phyloP scores from a whole-genome alignment of 2,329 filamentous ascomycete genomes.

The Fusarium xylarioides region DNA sequence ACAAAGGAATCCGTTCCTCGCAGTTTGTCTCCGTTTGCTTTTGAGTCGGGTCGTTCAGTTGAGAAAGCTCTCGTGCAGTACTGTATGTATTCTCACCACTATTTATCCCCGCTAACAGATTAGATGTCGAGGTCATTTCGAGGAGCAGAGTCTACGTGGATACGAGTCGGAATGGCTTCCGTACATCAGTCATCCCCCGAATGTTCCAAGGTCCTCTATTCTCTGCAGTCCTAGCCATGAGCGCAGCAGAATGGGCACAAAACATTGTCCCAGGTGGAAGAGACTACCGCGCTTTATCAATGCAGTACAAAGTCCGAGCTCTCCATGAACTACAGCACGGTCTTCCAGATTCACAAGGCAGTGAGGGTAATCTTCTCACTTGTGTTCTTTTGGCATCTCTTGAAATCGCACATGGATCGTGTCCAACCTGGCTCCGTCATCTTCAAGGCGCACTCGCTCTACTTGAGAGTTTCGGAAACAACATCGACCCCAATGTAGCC shows the following conservation, averaged over 20 bases:
- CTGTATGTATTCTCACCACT: constrained; percentile 11
- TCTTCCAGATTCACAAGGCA: constrained; percentile 14
- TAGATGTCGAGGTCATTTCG: constrained; percentile 37
- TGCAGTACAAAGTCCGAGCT: constrained; percentile 36
- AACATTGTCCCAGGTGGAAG: constrained; percentile 23
- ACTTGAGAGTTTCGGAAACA: constrained; percentile 28
- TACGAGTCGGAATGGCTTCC: constrained; percentile 33
- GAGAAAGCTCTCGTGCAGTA: constrained; percentile 36
- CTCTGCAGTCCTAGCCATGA: constrained; percentile 37
- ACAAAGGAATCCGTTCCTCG: neutral
- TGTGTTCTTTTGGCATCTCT: constrained; percentile 37
- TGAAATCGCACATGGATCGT: constrained; percentile 37
- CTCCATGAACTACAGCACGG: constrained; percentile 30
- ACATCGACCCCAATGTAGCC: constrained; percentile 25
- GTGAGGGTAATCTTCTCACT: constrained; percentile 35
- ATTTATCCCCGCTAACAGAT: neutral
- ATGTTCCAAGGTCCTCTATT: constrained; percentile 31
- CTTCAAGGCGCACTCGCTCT: constrained; percentile 39
- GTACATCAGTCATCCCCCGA: constrained; percentile 35
- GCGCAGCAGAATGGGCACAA: constrained; percentile 38
- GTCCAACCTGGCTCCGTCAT: constrained; percentile 34
- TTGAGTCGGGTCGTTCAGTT: constrained; percentile 2
- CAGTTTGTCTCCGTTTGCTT: constrained; percentile 19
- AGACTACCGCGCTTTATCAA: constrained; percentile 33
- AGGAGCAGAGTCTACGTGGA: constrained; percentile 39